Base-by-base conservation (phyloP, 306 rosid genomes). In the Alnus rubra region DNA sequence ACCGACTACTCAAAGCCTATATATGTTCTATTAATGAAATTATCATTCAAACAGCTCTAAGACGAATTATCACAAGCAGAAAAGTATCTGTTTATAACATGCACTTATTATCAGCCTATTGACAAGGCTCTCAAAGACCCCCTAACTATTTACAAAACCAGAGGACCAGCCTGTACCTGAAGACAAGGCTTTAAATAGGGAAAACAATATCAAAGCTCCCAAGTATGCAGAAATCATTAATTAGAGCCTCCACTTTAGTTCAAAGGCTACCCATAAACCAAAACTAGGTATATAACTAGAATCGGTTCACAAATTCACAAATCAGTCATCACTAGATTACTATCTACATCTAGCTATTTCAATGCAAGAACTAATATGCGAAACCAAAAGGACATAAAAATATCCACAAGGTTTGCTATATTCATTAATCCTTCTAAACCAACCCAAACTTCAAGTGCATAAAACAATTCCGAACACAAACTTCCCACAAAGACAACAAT, bases 41-140 rank as follows among this genome's bases (percentile, higher is more conserved):
- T 13, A 15, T 64, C 70, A 33, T 15, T 64, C 48, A 15, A 15
- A 33, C 19, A 63, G 9, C 19, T 33, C 45, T 37, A 1, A 2
- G 39, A 63, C 39, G 14, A 33, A 33, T 33, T 63, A 33, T 63
- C 69, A 67, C 50, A 39, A 14, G 48, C 49, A 39, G 19, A 67
- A 42, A 42, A 16, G 31, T 68, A 16, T n/a, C 51, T 68, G 30
- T 42, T 68, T 39, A 48, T 68, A 68, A 16, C n/a, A 18, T 39
- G 71, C 19, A 18, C 49, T 13, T 67, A 8, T 16, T 45, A 35
- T 67, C 15, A 18, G 33, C 11, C 72, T 18, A 68, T 1, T 68
- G 51, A 68, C 72, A 68, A 68, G 30, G 72, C 44, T 67, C 72
- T 42, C 33, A 42, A 68, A 68, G 72, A 42, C n/a, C 7, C 18